Percentiles rank a stretch among this genome's conserved stretches.
Conservation (phyloP, 2,329 filamentous ascomycete species). For the Didymella segeticola region DNA sequence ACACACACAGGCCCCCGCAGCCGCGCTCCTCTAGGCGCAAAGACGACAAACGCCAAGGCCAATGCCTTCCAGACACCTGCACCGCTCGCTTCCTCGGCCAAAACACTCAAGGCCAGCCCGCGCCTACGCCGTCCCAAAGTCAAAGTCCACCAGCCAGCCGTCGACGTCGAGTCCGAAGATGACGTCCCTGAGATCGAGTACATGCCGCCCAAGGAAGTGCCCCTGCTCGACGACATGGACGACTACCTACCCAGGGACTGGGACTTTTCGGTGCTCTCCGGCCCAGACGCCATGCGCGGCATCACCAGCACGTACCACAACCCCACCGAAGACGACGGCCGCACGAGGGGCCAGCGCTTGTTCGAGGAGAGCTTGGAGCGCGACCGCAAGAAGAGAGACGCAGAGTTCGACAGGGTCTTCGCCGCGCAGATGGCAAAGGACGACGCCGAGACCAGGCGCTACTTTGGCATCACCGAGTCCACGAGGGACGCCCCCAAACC, state of each 20-base stretch:
- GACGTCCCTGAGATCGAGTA: conserved; percentile 85
- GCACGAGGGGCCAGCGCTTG: conserved; percentile 67
- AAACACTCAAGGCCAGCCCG: conserved; percentile 69
- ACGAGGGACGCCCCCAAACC: conserved; percentile 39
- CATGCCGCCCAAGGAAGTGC: conserved; percentile 73
- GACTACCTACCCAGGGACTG: conserved; percentile 64
- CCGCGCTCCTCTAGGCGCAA: conserved; percentile 86
- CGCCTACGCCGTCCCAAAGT: conserved; percentile 62
- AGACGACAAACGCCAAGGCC: conserved; percentile 94
- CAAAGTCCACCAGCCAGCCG: conserved; percentile 69
- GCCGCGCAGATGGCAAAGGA: conserved; percentile 63
- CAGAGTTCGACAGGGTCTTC: conserved; percentile 71
- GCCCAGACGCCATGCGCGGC: conserved; percentile 61
- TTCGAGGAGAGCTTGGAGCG: conserved; percentile 54
- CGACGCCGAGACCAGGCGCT: conserved; percentile 57
- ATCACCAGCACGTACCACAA: conserved; percentile 59
- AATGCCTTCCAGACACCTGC: conserved; percentile 70
- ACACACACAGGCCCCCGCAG: conserved; percentile 64
- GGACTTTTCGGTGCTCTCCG: conserved; percentile 59
- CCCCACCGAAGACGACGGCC: conserved; percentile 70
- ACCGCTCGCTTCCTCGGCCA: conserved; percentile 64
- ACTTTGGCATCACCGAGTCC: conserved; percentile 35
- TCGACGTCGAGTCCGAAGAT: conserved; percentile 58
- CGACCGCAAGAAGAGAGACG: conserved; percentile 64
- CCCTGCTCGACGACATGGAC: conserved; percentile 73